These are phyloP conservation scores for Cardamine occulta DNA, from an alignment of 345 rosid species.

Conservation along the genomic window DNA sequence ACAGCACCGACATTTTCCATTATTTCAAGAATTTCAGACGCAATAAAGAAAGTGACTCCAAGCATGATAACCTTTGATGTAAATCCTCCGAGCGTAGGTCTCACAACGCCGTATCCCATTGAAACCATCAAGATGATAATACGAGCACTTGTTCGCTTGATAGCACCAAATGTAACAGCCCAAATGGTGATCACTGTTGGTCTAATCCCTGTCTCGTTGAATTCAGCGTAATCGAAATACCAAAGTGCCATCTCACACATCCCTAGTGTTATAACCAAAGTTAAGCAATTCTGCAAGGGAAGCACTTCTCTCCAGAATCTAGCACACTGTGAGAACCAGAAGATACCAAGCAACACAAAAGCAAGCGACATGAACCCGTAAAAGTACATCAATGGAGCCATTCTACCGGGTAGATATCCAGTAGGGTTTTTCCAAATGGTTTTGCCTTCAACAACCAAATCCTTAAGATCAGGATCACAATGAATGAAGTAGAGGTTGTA, in stretches of 20 bases:
- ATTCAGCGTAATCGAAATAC: constrained; percentile 92
- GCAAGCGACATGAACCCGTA: constrained; percentile 88
- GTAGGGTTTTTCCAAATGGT: constrained; percentile 92
- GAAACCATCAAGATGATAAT: constrained; percentile 84
- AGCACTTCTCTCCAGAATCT: constrained; percentile 93
- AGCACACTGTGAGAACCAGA: constrained; percentile 96
- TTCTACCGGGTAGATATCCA: constrained; percentile 92
- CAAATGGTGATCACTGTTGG: constrained; percentile 84
- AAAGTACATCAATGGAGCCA: constrained; percentile 96
- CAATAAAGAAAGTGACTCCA: constrained; percentile 81
- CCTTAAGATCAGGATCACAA: constrained; percentile 72
- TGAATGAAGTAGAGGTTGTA: constrained; percentile 91
- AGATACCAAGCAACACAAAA: constrained; percentile 78
- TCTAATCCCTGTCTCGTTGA: constrained; percentile 85
- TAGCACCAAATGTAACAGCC: constrained; percentile 88
- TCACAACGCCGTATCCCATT: constrained; percentile 98
- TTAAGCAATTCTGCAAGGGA: constrained; percentile 85
- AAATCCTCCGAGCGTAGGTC: constrained; percentile 93
- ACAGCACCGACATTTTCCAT: constrained; percentile 90
- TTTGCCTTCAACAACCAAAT: constrained; percentile 75
- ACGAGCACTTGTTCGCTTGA: constrained; percentile 79
- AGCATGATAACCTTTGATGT: constrained; percentile 90
- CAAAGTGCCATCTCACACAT: constrained; percentile 99
- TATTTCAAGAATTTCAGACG: constrained; percentile 91
- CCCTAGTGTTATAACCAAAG: constrained; percentile 81